Base-by-base conservation (phyloP, 2,329 filamentous ascomycete genomes). In the Ustilaginoidea virens region DNA sequence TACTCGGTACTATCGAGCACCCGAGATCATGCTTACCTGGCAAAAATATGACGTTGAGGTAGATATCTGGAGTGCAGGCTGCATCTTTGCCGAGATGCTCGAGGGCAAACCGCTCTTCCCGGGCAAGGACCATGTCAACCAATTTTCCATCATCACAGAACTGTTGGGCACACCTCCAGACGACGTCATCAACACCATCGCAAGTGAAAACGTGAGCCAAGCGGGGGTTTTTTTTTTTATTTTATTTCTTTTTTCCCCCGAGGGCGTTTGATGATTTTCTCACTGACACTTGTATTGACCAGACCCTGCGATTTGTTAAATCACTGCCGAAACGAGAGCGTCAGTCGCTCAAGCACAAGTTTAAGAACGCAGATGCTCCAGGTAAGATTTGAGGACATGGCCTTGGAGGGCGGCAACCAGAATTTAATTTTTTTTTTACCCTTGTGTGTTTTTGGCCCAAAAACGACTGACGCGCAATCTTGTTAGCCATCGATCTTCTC, bases 21-120 rank as follows among this genome's bases (percentile, higher is more conserved):
- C 90, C 12, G 90, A 98, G 58, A 98, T 98, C 52, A 98, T 98
- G 90, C 83, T 98, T 51, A 96, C 90, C 39, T 98, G 90, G 90
- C 90, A 98, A 65, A 98, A 98, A 63, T 98, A 98, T 59, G 90
- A 98, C 44, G 77, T 96, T 27, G 90, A 96, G 61, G 90, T 98
- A 33, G 90, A 98, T 53, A 93, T 98, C 51, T 98, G 90, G 90
- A 96, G 90, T 52, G 87, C 87, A 12, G 90, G 90, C 36, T 98
- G 90, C 59, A 98, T 98, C 51, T 96, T 98, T 45, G 90, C 90
- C 23, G 90, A 98, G 61, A 98, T 98, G 90, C 69, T 98, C 34
- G 87, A 94, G 60, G 90, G 90, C 51, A 96, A 96, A 62, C 90
- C 90, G 18, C 63, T 98, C 14, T 98, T 98, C 66, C 90, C 90